Evolutionary conservation across 495 filamentous ascomycete species (phyloP), one percentile per base, ranked within the genome.

Genomic region (Hyaloscypha finlandica): DNA sequence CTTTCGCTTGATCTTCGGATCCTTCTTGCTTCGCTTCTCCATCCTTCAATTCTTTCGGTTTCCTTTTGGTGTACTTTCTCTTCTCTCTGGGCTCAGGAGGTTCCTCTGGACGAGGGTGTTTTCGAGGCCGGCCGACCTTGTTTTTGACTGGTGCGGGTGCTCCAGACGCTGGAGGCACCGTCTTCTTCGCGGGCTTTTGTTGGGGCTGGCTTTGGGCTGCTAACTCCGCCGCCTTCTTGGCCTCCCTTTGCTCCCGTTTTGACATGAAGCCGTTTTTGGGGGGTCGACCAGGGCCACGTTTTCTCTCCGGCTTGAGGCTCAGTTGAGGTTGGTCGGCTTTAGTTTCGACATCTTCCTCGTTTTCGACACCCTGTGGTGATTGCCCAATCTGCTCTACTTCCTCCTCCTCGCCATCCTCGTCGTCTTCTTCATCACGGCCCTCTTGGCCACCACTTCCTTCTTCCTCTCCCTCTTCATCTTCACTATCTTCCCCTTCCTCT

Each of bases 241-340:
- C 80, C 67, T 88, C 77, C 66, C 84, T 83, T 68, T 89, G 81
- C 75, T 92, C 91, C 45, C 92, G 85, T 79, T 96, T 96, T 8
- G 93, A 97, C 86, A 96, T 93, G 74, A 95, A 87, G 8, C 93
- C 93, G 76, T 96, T 90, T 81, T 96, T 96, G 9, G 93, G 93
- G 54, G 93, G 93, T 61, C 93, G 81, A 37, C 93, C 93, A 54
- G 93, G 93, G 12, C 93, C 93, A 61, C 91, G 89, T 62, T 92
- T 90, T 73, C 88, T 92, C 31, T 62, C 71, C 6, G 78, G 69
- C 33, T 70, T 74, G 6, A 71, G 66, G 32, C 80, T 71, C 16
- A 73, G 33, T 68, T 62, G 25, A 39, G 60, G 66, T 19, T 77
- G 53, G 70, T 57, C 29, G 73, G 71, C 8, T 54, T 6, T 68